Percentiles rank a stretch among this genome's conserved stretches.
These are phyloP conservation scores for Cyamopsis tetragonoloba DNA, from an alignment of 306 rosid species.

Conservation along the genomic window DNA sequence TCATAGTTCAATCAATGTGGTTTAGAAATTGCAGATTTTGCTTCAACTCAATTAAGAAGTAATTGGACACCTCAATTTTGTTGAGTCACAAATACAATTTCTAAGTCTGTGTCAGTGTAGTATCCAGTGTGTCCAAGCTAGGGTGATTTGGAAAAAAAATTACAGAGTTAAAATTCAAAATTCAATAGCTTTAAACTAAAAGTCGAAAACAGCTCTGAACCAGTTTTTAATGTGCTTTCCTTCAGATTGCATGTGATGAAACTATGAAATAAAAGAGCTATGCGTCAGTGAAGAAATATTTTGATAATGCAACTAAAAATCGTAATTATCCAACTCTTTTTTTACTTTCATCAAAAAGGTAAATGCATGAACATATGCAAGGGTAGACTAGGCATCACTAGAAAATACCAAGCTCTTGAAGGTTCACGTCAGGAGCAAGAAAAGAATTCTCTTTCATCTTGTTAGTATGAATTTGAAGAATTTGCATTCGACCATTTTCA, in stretches of 20 bases:
- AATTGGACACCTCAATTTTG: neutral
- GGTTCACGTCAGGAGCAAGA: slow-evolving; percentile 88
- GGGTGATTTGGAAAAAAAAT: neutral
- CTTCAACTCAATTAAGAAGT: slow-evolving; percentile 5
- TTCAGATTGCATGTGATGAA: slow-evolving; percentile 18
- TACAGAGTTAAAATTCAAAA: slow-evolving; percentile 8
- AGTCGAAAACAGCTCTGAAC: slow-evolving; percentile 11
- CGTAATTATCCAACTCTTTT: neutral
- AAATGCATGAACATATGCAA: slow-evolving; percentile 22
- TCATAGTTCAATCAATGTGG: slow-evolving; percentile 1
- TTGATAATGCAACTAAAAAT: slow-evolving; percentile 17
- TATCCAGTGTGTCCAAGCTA: neutral
- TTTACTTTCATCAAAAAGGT: slow-evolving; percentile 11
- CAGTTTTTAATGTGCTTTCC: slow-evolving; percentile 8
- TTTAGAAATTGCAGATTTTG: neutral
- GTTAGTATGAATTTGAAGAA: slow-evolving; percentile 97
- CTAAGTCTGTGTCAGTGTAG: neutral
- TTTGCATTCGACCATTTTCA: slow-evolving; percentile 93
- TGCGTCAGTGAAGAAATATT: neutral
- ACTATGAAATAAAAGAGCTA: slow-evolving; percentile 14
- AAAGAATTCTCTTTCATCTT: slow-evolving; percentile 98
- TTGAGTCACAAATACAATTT: slow-evolving; percentile 2
- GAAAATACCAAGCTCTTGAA: slow-evolving; percentile 81
- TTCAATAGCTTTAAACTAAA: neutral
- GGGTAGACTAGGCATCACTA: slow-evolving; percentile 19